phyloP scores from a whole-genome alignment of 768 basidiomycete genomes.

The Xerocomus spinulosus region DNA sequence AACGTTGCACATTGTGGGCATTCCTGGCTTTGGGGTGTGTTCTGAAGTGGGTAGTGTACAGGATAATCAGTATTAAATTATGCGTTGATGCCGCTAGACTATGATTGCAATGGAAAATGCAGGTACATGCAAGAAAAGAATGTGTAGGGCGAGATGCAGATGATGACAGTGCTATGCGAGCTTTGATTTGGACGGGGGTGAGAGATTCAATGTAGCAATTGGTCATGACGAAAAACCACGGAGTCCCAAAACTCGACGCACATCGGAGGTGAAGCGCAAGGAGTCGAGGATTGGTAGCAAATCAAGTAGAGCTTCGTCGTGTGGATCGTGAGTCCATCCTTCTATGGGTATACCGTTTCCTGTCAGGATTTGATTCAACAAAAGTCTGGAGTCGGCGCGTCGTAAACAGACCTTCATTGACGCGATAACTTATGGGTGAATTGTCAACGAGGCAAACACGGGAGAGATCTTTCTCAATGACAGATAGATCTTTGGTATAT shows the following conservation, averaged over 20 bases:
- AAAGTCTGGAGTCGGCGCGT: background rate
- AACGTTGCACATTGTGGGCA: constrained; percentile 18
- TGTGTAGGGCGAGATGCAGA: constrained; percentile 21
- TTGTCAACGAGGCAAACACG: constrained; percentile 95
- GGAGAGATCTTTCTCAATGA: constrained; percentile 88
- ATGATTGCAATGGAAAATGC: constrained; percentile 24
- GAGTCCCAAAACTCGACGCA: constrained; percentile 84
- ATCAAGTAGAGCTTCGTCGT: constrained; percentile 94
- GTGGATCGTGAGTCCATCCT: constrained; percentile 97
- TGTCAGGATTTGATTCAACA: constrained; percentile 29
- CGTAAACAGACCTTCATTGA: constrained; percentile 74
- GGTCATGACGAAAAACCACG: constrained; percentile 44
- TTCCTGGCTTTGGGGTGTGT: constrained; percentile 18
- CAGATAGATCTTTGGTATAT: constrained; percentile 88
- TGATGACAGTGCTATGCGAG: constrained; percentile 21
- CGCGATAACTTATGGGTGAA: constrained; percentile 86
- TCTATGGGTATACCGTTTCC: constrained; percentile 99
- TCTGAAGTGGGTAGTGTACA: constrained; percentile 32
- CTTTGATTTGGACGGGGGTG: constrained; percentile 8
- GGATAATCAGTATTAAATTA: constrained; percentile 38
- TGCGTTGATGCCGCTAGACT: constrained; percentile 29
- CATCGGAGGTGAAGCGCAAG: constrained; percentile 92
- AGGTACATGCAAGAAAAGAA: constrained; percentile 25
- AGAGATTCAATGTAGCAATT: constrained; percentile 3
- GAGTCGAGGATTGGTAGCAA: constrained; percentile 94